Percentiles rank a stretch among this genome's conserved stretches.
Evolutionary conservation across 805 yeast genomes (phyloP).

Genomic region (Candida berthetii): DNA sequence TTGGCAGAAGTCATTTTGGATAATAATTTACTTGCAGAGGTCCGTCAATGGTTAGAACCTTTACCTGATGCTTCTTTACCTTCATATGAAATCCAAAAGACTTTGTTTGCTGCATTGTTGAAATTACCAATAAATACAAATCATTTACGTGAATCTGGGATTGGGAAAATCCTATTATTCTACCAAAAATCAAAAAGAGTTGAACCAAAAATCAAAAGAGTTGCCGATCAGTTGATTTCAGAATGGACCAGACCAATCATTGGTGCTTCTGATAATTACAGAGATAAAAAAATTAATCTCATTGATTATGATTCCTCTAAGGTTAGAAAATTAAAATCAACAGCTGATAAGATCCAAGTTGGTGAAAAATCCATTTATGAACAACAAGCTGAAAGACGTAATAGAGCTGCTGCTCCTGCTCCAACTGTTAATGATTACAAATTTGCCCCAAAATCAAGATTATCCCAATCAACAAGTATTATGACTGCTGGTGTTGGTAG

Average conservation of each 20-base stretch:
- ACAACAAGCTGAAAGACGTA: constrained; percentile 85
- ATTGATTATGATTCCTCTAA: constrained; percentile 61
- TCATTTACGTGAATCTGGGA: constrained; percentile 89
- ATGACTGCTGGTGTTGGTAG: constrained; percentile 43
- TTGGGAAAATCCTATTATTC: constrained; percentile 90
- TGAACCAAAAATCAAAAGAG: constrained; percentile 77
- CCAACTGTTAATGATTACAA: constrained; percentile 84
- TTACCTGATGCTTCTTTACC: constrained; percentile 97
- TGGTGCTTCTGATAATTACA: constrained; percentile 91
- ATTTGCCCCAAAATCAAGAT: constrained; percentile 78
- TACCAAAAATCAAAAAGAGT: constrained; percentile 89
- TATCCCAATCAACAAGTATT: constrained; percentile 31
- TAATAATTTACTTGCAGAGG: constrained; percentile 87
- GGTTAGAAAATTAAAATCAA: constrained; percentile 24
- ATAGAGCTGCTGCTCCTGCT: constrained; percentile 94
- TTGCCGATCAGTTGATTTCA: constrained; percentile 86
- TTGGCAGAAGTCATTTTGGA: constrained; percentile 90
- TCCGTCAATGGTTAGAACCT: constrained; percentile 96
- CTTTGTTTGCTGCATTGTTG: constrained; percentile 65
- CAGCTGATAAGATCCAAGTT: constrained; percentile 15
- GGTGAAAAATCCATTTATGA: constrained; percentile 64
- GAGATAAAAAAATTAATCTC: constrained; percentile 72
- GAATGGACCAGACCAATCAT: constrained; percentile 99
- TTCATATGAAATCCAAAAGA: constrained; percentile 93
- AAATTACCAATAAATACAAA: constrained; percentile 91